Conservation (phyloP, 73 alveolate species). For the Tetrahymena thermophila region DNA sequence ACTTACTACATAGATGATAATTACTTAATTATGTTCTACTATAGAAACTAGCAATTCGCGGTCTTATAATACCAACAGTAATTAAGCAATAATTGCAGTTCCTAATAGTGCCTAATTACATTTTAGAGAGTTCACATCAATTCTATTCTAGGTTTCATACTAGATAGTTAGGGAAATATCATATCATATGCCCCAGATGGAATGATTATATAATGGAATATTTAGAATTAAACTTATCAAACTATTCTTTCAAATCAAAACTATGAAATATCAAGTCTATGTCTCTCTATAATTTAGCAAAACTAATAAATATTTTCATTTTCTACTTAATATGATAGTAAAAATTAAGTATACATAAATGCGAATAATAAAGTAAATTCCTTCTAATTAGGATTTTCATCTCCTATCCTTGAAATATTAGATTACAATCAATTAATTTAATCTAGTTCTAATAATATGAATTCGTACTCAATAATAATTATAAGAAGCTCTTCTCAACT, state of each 20-base stretch:
- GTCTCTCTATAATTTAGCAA: background rate
- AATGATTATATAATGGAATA: background rate
- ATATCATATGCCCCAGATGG: background rate
- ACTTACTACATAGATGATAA: background rate
- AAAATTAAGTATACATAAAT: too few species aligned
- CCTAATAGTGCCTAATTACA: background rate
- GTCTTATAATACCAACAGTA: background rate
- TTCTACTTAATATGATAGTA: background rate
- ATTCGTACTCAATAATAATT: background rate
- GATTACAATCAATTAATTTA: background rate
- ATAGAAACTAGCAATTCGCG: background rate
- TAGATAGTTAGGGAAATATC: background rate
- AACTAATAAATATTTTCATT: background rate
- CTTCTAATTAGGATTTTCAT: background rate
- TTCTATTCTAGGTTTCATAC: background rate
- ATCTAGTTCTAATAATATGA: background rate
- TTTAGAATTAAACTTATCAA: background rate
- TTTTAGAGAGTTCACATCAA: background rate
- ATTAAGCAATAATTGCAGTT: background rate
- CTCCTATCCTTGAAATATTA: background rate
- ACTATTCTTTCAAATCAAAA: background rate
- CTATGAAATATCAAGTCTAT: background rate
- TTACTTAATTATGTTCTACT: too few species aligned
- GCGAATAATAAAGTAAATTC: background rate
- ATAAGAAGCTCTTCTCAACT: background rate